Conservation (phyloP, 805 yeast genomes). For the Metschnikowia kofuensis region DNA sequence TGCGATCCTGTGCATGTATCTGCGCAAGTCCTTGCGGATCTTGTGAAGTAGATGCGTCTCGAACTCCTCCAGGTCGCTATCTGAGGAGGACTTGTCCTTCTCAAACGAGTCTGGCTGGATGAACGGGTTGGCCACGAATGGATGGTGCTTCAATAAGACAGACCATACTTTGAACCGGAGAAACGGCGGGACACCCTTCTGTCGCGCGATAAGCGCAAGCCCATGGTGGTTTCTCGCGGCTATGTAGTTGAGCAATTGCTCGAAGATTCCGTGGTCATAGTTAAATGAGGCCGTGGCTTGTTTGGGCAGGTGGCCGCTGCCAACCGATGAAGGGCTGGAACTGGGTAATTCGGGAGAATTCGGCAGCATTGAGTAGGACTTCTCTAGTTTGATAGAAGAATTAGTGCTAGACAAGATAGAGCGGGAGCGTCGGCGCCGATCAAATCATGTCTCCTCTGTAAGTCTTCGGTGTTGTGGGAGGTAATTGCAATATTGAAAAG, state of each 20-base stretch:
- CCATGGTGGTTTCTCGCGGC: conserved; percentile 65
- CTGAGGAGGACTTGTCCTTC: conserved; percentile 15
- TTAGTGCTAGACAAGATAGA: background rate
- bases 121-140: conserved; percentile 76
- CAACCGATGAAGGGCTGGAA: conserved; percentile 9
- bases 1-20: conserved; percentile 52
- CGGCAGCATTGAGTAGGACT: background rate
- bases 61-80: conserved; percentile 10
- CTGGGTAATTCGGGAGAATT: conserved; percentile 2
- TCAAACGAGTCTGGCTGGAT: conserved; percentile 52
- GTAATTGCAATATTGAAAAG: background rate
- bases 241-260: conserved; percentile 54
- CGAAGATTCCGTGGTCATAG: conserved; percentile 46
- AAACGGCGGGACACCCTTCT: conserved; percentile 80
- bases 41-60: conserved; percentile 27
- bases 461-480: background rate
- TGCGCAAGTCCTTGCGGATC: conserved; percentile 56
- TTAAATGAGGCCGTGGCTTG: conserved; percentile 22
- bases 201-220: conserved; percentile 76
- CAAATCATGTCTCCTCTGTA: background rate
- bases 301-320: conserved; percentile 6
- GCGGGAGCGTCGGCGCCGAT: background rate
- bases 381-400: background rate
- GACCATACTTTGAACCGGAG: conserved; percentile 85
- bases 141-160: conserved; percentile 72